These are phyloP conservation scores for Rhizophagus sp. DNA, from an alignment of 192 early-diverging fungal genomes.

Conservation along the genomic window DNA sequence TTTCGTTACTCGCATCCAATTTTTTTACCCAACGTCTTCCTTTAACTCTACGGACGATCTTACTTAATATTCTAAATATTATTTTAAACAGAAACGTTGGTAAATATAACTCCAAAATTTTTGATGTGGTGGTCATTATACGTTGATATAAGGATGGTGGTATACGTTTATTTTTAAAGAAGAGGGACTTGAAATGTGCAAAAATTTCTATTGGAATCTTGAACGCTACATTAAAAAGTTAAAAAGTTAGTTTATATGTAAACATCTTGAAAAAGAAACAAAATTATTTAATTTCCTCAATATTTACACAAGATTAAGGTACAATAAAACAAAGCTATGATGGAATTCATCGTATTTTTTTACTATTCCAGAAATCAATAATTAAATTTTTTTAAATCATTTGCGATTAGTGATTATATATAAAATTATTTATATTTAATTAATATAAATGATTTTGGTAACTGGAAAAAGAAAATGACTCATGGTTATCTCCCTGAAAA, in stretches of 20 bases:
- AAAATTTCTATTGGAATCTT: neutral
- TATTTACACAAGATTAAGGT: neutral
- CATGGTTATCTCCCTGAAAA: no score
- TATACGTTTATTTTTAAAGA: neutral
- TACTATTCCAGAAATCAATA: neutral
- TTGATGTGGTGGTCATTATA: neutral
- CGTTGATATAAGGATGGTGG: conserved; percentile 15
- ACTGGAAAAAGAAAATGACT: no score
- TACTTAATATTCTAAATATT: neutral
- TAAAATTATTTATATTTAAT: no score
- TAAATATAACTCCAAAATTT: neutral
- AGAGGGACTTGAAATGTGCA: neutral
- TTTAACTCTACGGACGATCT: neutral
- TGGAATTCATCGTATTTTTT: neutral
- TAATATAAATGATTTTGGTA: no score
- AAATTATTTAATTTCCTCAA: neutral
- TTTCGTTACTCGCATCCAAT: neutral
- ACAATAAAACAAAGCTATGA: neutral
- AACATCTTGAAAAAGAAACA: no score
- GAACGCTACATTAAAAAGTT: neutral
- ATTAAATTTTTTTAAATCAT: no score
- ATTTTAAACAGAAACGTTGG: neutral
- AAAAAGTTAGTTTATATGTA: neutral
- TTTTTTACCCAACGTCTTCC: neutral
- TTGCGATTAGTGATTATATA: no score